Evolutionary conservation across 331 rosid genomes (phyloP).

Genomic region (Erythrophleum ivorense): DNA sequence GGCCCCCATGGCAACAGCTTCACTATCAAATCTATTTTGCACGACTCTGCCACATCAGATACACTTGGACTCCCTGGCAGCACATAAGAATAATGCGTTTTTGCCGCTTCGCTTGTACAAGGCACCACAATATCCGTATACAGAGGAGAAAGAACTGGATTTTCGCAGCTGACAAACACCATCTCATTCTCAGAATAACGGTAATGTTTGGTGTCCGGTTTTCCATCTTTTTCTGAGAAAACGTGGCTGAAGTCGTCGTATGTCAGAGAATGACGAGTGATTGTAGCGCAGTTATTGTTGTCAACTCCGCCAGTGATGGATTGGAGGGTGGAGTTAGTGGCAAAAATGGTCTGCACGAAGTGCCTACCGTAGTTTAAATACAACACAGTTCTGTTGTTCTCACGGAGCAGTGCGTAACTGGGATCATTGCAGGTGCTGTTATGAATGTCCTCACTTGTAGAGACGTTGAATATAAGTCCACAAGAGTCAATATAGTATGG

Average conservation of each 20-base stretch:
- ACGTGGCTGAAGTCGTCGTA: background rate
- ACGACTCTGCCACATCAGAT: background rate
- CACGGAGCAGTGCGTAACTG: background rate
- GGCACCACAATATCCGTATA: background rate
- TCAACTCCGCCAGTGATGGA: constrained; percentile 23
- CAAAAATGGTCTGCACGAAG: background rate
- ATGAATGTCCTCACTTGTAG: too few species aligned
- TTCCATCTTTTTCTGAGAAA: background rate
- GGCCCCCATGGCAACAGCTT: constrained; percentile 21
- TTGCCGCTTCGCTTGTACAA: background rate
- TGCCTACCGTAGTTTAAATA: constrained; percentile 5
- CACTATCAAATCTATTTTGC: constrained; percentile 16
- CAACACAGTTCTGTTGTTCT: constrained; percentile 14
- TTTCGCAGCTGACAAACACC: constrained; percentile 5
- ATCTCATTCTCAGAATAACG: background rate
- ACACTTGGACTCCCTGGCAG: background rate
- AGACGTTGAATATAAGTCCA: constrained; percentile 11
- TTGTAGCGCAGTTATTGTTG: background rate
- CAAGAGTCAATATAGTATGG: constrained; percentile 15
- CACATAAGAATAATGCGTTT: constrained; percentile 10
- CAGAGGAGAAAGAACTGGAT: background rate
- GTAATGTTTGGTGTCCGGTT: background rate
- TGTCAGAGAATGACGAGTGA: constrained; percentile 7
- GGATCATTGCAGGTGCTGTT: background rate
- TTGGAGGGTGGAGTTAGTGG: background rate